These are phyloP conservation scores for Vairimorpha necatrix DNA, from an alignment of 371 early-diverging fungal genomes.

Conservation along the genomic window DNA sequence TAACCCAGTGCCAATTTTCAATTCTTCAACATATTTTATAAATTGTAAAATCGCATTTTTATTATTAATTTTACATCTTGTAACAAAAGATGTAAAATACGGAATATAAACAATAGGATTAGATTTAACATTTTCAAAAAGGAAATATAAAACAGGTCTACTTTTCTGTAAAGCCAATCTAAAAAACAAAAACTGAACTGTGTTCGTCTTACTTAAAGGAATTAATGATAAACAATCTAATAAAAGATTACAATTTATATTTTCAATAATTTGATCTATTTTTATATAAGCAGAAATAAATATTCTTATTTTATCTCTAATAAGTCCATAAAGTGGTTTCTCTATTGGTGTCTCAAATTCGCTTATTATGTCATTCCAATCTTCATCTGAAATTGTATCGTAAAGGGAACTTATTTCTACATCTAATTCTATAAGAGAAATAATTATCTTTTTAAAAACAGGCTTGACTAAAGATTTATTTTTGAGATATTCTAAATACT, in stretches of 20 bases:
- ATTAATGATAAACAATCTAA: conserved; percentile 6
- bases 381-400: conserved; percentile 25
- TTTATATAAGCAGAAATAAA: conserved; percentile 23
- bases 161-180: conserved; percentile 2
- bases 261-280: conserved; percentile 7
- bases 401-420: conserved; percentile 30
- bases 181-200: conserved; percentile 32
- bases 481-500: neutral
- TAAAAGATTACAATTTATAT: conserved; percentile 19
- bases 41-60: neutral
- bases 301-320: conserved; percentile 17
- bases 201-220: conserved; percentile 9
- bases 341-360: conserved; percentile 42
- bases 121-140: conserved; percentile 7
- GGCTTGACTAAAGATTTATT: conserved; percentile 4
- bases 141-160: conserved; percentile 24
- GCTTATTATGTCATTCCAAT: conserved; percentile 27
- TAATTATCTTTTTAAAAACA: conserved; percentile 16
- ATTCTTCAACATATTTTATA: neutral
- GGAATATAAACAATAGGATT: conserved; percentile 35
- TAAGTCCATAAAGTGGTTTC: conserved; percentile 10
- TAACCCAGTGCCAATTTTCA: neutral
- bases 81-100: conserved; percentile 30
- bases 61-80: conserved; percentile 7
- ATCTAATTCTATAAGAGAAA: conserved; percentile 22